A percentile compares a stretch with the other conserved stretches of the same genome.
Evolutionary conservation across 805 yeast genomes (phyloP).

Genomic region (Crinitomyces ghanaensis): DNA sequence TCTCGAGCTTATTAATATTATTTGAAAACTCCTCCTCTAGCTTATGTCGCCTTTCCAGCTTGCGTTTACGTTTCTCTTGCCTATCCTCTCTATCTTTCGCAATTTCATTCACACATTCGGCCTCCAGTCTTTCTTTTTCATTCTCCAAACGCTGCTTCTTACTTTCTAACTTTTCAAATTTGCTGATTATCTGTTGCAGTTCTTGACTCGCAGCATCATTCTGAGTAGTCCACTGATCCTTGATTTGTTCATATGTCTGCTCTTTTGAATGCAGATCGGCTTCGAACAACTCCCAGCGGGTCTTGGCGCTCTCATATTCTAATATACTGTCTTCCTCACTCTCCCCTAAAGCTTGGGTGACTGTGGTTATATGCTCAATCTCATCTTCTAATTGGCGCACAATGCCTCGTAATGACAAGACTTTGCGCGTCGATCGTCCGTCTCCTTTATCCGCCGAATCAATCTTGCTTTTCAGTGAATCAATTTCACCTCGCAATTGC

Average conservation of each 20-base stretch:
- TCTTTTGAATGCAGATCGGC: constrained; percentile 8
- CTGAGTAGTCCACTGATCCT: constrained; percentile 11
- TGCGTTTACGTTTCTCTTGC: constrained; percentile 16
- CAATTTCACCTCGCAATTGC: constrained; percentile 46
- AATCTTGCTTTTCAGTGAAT: constrained; percentile 36
- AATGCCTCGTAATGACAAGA: constrained; percentile 38
- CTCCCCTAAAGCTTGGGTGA: constrained; percentile 8
- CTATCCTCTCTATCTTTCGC: constrained; percentile 18
- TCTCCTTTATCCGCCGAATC: constrained; percentile 42
- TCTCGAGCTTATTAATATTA: constrained; percentile 26
- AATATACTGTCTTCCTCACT: constrained; percentile 9
- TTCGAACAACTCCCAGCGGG: constrained; percentile 15
- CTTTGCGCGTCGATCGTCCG: constrained; percentile 42
- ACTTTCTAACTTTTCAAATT: constrained; percentile 19
- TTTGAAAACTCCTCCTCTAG: constrained; percentile 24
- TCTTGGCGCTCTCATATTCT: constrained; percentile 9
- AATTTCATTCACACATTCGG: constrained; percentile 16
- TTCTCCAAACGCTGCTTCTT: constrained; percentile 16
- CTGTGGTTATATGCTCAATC: constrained; percentile 15
- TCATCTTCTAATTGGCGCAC: constrained; percentile 33
- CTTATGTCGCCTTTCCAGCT: constrained; percentile 21
- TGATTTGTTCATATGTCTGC: constrained; percentile 10
- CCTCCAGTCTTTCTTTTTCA: constrained; percentile 21
- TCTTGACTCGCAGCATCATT: constrained; percentile 16
- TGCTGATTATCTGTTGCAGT: constrained; percentile 14